Evolutionary conservation across 805 yeast species (phyloP), one percentile per base, ranked within the genome.

Genomic region (Candida tammaniensis): DNA sequence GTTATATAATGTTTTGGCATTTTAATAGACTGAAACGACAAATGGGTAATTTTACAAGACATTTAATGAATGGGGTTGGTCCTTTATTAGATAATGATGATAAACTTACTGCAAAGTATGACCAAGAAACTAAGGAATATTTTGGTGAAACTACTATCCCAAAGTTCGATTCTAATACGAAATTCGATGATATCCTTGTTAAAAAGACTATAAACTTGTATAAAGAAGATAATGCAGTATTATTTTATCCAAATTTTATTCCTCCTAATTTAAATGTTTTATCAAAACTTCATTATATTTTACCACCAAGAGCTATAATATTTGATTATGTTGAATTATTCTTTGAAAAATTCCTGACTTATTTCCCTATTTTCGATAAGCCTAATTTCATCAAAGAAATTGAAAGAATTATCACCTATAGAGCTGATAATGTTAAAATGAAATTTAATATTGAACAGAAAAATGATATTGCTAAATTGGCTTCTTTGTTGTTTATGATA

Each of bases 291-390:
- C 30, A 27, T 14, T 23, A 28, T 20, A 9, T 44, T 2, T 28
- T 44, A 11, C 48, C 48, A 10, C 38, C 44, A 11, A 31, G 20
- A 29, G 9, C 10, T 32, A 61, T 74, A 2, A 63, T 79, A 5
- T 69, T 78, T 69, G 46, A 70, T 29, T 59, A 76, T 30, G 52
- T 80, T 18, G 76, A 77, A 37, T 54, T 79, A 38, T 80, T 73
- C 44, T 80, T 80, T 50, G 72, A 70, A n/a, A 69, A 70, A 24
- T 51, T 80, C 7, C 79, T 79, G 45, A 66, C 78, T 7, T 75
- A 73, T 33, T 61, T 79, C 39, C 87, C 88, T 1, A 76, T 71
- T 40, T 59, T 79, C 25, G 85, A 80, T 49, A 82, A 77, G 47
- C 59, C 48, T 39, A 64, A 61, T 5, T 74, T 74, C 49, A 60